Base-by-base conservation (phyloP, 305 asterid genomes). In the Withania somnifera region DNA sequence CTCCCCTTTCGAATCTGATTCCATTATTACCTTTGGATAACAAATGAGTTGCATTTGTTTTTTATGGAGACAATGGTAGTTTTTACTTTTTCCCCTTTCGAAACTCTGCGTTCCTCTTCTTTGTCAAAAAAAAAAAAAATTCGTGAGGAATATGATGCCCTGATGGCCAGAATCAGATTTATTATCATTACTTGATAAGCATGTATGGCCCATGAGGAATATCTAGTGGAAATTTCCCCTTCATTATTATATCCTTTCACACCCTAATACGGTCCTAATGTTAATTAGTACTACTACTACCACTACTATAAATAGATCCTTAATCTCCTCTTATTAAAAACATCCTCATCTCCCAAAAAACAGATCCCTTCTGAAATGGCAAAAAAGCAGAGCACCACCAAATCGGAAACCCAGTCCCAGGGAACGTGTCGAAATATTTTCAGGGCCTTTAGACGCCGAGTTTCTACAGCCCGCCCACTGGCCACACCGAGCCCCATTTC, bases 351-450 rank as follows among this genome's bases (percentile, higher is more conserved):
- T 8, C 7, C 6, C 30, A 54, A n/a, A 32, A 67, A 24, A 67
- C 45, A 15, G 0, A 5, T 38, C 10, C 32, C 20, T 34, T 38
- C 32, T 32, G 15, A 54, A 75, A 86, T 83, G 89, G 82, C 81
- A 75, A 82, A 66, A 3, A 57, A 69, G 20, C 82, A 75, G 10
- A 83, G 47, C 38, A 80, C 2, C 80, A 73, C 20, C 53, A 79
- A 66, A 85, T 52, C 78, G 66, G 40, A 53, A 38, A 67, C 40
- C 54, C 81, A 47, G 38, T 50, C 56, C 38, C 85, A 20, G 60
- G 77, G 80, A 81, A 36, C 40, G 4, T 73, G 15, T 26, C 58
- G 60, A 73, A 32, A 73, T 7, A 7, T 47, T 15, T 73, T 73
- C 79, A 73, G 36, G 60, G 40, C 61, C 24, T 73, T 73, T 24